Evolutionary conservation across 1,284 basidiomycete species (phyloP).

Genomic region (Trichosporon faecale): DNA sequence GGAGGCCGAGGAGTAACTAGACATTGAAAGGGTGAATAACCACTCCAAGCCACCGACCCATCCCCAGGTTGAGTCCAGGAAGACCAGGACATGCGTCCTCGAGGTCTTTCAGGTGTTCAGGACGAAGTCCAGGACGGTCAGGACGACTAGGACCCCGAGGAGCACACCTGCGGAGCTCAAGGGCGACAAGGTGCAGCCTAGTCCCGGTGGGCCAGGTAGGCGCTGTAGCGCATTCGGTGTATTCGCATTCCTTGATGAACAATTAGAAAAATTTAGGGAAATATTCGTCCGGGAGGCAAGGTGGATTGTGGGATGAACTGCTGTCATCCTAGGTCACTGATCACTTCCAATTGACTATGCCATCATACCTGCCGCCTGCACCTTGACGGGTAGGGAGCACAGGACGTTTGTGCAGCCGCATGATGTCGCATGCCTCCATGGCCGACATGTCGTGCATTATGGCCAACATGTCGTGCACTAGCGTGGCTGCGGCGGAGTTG

Average conservation of each 20-base stretch:
- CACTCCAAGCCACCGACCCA: conserved; percentile 7
- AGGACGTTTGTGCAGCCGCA: not conserved
- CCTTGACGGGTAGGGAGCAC: not conserved
- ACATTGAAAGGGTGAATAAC: conserved; percentile 2
- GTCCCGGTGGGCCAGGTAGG: not conserved
- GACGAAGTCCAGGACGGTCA: not conserved
- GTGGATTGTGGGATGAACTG: not conserved
- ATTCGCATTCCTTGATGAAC: not conserved
- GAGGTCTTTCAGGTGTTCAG: not conserved
- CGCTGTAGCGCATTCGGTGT: not conserved
- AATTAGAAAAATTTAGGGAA: conserved; percentile 6
- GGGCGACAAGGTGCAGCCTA: not conserved
- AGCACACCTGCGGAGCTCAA: not conserved
- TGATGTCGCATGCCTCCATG: not conserved
- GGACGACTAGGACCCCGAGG: not conserved
- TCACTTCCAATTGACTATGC: not conserved
- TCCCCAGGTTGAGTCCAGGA: not conserved
- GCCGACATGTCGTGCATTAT: not conserved
- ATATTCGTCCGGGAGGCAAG: not conserved
- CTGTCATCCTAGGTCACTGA: not conserved
- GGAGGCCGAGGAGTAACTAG: conserved; percentile 3
- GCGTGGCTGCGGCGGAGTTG: not conserved
- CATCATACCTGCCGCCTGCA: not conserved
- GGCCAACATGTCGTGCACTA: not conserved
- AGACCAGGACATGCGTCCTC: not conserved